These are phyloP conservation scores for Rhynchosporium graminicola DNA, from an alignment of 2,329 filamentous ascomycete species.

Conservation along the genomic window DNA sequence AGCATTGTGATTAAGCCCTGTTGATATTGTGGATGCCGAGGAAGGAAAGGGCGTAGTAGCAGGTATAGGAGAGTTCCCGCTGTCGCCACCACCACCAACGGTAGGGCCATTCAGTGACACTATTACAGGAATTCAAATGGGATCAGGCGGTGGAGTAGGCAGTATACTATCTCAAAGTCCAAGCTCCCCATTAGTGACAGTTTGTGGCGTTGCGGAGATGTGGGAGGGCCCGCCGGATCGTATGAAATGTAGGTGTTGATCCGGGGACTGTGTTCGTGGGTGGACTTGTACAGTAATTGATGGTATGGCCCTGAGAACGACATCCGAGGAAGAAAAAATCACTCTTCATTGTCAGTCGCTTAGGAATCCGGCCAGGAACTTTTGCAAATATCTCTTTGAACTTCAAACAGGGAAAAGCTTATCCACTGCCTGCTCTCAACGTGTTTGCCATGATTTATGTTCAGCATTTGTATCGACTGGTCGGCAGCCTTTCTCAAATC, in stretches of 20 bases:
- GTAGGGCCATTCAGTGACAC: not conserved
- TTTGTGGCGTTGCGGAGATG: not conserved
- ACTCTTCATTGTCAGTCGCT: not conserved
- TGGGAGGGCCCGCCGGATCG: not conserved
- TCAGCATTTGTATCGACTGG: constrained; percentile 16
- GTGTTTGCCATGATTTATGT: constrained; percentile 1
- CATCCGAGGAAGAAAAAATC: not conserved
- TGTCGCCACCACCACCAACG: not conserved
- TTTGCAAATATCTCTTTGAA: not conserved
- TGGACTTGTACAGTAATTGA: not conserved
- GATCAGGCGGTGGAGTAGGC: constrained; percentile 1
- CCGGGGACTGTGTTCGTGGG: not conserved
- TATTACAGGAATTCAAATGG: not conserved
- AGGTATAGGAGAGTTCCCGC: not conserved
- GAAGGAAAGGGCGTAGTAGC: not conserved
- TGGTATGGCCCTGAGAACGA: not conserved
- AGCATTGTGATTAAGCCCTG: too few species aligned
- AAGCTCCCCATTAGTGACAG: not conserved
- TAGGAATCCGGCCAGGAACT: not conserved
- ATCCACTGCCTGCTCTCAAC: constrained; percentile 14
- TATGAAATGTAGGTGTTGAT: not conserved
- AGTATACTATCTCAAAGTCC: constrained; percentile 3
- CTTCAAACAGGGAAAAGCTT: not conserved
- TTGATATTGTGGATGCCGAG: too few species aligned
- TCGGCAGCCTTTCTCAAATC: constrained; percentile 17